Evolutionary conservation across 2,329 filamentous ascomycete genomes (phyloP), one percentile per base, ranked within the genome.

Genomic region (Cytospora piceicola): DNA sequence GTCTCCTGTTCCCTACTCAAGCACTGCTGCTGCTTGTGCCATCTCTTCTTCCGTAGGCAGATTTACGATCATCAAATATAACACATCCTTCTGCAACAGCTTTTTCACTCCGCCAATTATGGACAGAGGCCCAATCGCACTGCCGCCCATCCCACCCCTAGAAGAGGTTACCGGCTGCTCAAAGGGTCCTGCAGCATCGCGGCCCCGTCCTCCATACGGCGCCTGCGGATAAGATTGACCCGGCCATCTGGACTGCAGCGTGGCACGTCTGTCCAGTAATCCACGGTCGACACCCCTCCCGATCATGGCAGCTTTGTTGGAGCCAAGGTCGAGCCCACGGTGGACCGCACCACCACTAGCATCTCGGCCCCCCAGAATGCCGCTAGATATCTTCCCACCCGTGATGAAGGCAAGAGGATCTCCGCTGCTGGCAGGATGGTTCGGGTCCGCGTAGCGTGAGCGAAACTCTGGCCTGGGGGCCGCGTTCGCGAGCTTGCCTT

Each of bases 381-480:
- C 39, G 9, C 34, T 27, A 20, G 39, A 29, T 22, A 60, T 22
- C 32, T 66, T 58, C 0, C 71, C 72, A 8, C 68, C 72, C 5
- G 73, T 73, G 3, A 73, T n/a, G 4, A 74, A 63, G 2, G 72
- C 71, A 6, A 74, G 65, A 2, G 68, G 22, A 22, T 72, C 70
- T 12, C 73, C 72, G 29, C 71, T 74, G 29, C 68, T 67, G 2
- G 70, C 73, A 8, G 71, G 70, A 51, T 73, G 72, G 17, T 65
- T 72, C 1, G 73, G 72, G 29, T 74, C 72, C 7, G 72, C 70
- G 39, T 73, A 74, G 8, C 71, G 59, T 6, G 72, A 74, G 11
- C 55, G 63, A 27, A 75, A 75, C n/a, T 67, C 61, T 3, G 69
- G 69, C 53, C 69, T 69, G 1, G 71, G 72, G 3, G 67, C 54